These are phyloP conservation scores for Botrytis fragariae DNA, from an alignment of 2,329 filamentous ascomycete species.

Conservation along the genomic window DNA sequence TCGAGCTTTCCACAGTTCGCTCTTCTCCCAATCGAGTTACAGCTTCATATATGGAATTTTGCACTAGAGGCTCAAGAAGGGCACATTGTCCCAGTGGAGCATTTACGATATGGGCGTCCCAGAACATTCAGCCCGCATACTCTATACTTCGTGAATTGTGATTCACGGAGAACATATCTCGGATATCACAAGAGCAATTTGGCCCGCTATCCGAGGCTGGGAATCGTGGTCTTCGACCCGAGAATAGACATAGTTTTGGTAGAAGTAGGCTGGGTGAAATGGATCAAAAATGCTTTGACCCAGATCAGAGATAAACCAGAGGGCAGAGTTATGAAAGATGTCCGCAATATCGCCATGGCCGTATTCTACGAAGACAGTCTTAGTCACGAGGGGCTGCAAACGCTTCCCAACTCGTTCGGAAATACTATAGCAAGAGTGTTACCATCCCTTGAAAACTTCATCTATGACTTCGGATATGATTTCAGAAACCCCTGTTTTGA, in stretches of 20 bases:
- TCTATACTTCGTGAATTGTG: conserved; percentile 10
- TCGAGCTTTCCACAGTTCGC: not conserved
- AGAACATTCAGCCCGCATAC: conserved; percentile 4
- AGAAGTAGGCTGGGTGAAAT: not conserved
- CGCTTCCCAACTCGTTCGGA: not conserved
- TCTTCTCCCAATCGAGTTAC: not conserved
- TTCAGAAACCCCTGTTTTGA: not conserved
- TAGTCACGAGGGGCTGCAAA: not conserved
- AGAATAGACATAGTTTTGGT: conserved; percentile 5
- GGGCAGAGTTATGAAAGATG: not conserved
- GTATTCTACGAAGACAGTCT: not conserved
- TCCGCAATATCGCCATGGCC: not conserved
- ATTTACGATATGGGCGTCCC: not conserved
- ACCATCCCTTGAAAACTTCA: not conserved
- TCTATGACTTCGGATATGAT: not conserved
- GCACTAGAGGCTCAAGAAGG: not conserved
- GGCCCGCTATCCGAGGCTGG: not conserved
- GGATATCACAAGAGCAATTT: not conserved
- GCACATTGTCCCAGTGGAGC: not conserved
- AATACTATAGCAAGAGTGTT: not conserved
- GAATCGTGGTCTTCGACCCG: not conserved
- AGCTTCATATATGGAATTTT: conserved; percentile 5
- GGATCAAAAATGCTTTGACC: not conserved
- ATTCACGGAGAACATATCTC: conserved; percentile 8
- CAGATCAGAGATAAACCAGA: not conserved